Evolutionary conservation across 371 early-diverging fungal genomes (phyloP), one percentile per base, ranked within the genome.

Genomic region (Sanchytrium tribonematis): DNA sequence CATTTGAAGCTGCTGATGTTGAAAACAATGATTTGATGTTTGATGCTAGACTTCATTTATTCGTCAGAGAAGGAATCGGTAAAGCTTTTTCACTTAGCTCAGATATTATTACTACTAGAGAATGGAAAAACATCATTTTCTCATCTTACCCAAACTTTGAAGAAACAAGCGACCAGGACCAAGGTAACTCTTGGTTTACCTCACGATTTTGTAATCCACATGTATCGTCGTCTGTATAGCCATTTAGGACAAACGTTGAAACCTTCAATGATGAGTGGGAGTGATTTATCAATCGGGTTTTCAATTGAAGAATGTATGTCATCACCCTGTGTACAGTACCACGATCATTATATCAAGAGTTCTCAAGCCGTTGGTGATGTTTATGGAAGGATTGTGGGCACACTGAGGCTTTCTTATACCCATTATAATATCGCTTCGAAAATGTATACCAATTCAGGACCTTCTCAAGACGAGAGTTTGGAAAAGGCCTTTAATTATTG

Each of bases 221-320:
- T 48, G 48, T 48, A 48, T 48, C 5, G 48, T 5, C 48, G 48
- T 12, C 48, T 48, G 22, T 48, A 48, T 48, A 48, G 48, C 22
- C 48, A 48, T 22, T 48, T 48, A 22, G 48, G 48, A 5, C 48
- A 48, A 48, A 48, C 48, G 5, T 48, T 48, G 22, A 48, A 48
- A 22, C 48, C 48, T 48, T 48, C 48, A 48, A 48, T 48, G 48
- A 48, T 48, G 48, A 48, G 48, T 48, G 48, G 48, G 48, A 48
- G 48, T 22, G 48, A 48, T 48, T 48, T 48, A 22, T 12, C 48
- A 5, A 48, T 22, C 48, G 48, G 48, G 22, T 48, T 48, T 48
- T 48, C 48, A 48, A 48, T 48, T 12, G 48, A 48, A 22, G 48
- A 48, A 48, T 48, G 48, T 22, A 48, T 48, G 48, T 5, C 48